phyloP scores from a whole-genome alignment of 2,329 filamentous ascomycete genomes.

The Lasiodiplodia sp. region DNA sequence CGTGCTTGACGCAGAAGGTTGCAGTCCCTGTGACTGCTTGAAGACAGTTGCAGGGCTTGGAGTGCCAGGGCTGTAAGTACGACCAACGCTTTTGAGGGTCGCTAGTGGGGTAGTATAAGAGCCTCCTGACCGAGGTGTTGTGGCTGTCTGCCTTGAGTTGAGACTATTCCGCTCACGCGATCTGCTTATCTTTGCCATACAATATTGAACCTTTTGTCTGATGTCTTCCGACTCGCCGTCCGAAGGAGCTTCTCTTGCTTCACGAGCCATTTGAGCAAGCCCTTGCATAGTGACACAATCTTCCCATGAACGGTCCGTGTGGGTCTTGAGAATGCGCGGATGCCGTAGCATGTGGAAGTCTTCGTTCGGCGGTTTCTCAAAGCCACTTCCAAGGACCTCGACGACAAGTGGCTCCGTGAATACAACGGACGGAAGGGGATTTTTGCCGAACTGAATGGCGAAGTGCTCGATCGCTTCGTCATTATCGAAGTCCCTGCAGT shows the following conservation, averaged over 20 bases:
- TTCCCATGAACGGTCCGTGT: slow-evolving; percentile 73
- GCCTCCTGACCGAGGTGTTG: background rate
- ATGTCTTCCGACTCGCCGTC: slow-evolving; percentile 30
- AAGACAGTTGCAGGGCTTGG: background rate
- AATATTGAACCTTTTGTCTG: slow-evolving; percentile 1
- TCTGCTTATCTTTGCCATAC: slow-evolving; percentile 24
- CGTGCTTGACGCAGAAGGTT: background rate
- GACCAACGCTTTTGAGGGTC: slow-evolving; percentile 1
- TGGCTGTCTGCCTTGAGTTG: slow-evolving; percentile 7
- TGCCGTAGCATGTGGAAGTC: slow-evolving; percentile 79
- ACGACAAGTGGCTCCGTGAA: slow-evolving; percentile 79
- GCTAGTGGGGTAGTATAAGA: background rate
- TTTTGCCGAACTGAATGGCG: slow-evolving; percentile 27
- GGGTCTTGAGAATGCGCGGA: slow-evolving; percentile 76
- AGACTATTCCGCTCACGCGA: slow-evolving; percentile 2
- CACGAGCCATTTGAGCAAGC: slow-evolving; percentile 70
- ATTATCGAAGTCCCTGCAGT: slow-evolving; percentile 40
- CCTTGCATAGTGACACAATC: slow-evolving; percentile 75
- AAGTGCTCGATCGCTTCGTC: slow-evolving; percentile 30
- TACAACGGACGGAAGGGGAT: slow-evolving; percentile 53
- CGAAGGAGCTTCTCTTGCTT: slow-evolving; percentile 55
- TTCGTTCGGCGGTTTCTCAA: slow-evolving; percentile 73
- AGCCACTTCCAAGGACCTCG: slow-evolving; percentile 81
- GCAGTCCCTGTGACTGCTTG: background rate
- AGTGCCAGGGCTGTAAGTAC: background rate